Evolutionary conservation across 176 grass and related monocot species (phyloP).

Genomic region (Musa schizocarpa): DNA sequence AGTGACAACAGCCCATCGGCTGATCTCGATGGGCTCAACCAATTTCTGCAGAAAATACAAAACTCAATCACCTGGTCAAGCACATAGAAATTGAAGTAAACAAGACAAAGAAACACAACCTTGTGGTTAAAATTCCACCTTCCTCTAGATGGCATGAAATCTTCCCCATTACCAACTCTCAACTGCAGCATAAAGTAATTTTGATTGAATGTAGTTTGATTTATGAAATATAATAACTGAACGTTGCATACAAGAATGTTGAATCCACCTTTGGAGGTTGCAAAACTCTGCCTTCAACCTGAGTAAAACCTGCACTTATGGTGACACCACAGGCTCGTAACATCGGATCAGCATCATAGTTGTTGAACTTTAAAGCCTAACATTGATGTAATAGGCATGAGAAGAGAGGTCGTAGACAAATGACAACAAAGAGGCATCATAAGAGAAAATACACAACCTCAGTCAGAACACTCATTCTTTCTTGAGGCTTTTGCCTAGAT

Average conservation of each 20-base stretch:
- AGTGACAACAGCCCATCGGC: conserved; percentile 76
- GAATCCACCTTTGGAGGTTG: conserved; percentile 40
- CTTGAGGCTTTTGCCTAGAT: conserved; percentile 81
- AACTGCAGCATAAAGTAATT: conserved; percentile 32
- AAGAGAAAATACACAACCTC: conserved; percentile 31
- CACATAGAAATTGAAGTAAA: too few relatives aligned
- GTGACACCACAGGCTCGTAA: conserved; percentile 53
- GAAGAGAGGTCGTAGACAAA: not conserved
- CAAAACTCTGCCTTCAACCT: conserved; percentile 59
- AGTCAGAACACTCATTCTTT: conserved; percentile 58
- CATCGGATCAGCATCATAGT: conserved; percentile 72
- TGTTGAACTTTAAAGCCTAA: conserved; percentile 45
- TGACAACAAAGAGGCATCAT: not conserved
- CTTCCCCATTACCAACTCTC: conserved; percentile 60
- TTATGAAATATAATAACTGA: not conserved
- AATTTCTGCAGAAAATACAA: conserved; percentile 42
- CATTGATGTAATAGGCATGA: not conserved
- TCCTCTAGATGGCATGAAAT: conserved; percentile 60
- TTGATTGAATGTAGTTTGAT: not conserved
- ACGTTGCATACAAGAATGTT: not conserved
- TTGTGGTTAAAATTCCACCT: conserved; percentile 96
- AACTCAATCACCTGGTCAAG: not conserved
- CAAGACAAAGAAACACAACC: conserved; percentile 19
- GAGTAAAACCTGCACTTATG: conserved; percentile 49
- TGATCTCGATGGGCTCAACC: conserved; percentile 25